phyloP scores from a whole-genome alignment of 306 rosid species.

The Gastrolobium bilobum region DNA sequence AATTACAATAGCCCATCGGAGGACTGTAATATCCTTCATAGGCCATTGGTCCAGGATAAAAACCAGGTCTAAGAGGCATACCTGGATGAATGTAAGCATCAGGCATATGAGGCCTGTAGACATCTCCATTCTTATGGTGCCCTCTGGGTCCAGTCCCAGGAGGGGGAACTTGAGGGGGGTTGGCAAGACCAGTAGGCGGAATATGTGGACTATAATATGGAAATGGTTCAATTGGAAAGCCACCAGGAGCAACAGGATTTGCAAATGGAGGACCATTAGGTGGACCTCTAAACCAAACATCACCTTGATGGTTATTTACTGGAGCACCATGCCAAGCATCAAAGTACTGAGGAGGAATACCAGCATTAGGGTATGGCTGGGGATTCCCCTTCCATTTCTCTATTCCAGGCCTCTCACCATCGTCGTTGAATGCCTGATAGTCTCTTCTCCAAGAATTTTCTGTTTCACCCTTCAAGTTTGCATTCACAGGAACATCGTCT shows the following conservation, averaged over 20 bases:
- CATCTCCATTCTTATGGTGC: slow-evolving; percentile 82
- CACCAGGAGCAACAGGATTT: slow-evolving; percentile 73
- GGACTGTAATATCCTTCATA: slow-evolving; percentile 77
- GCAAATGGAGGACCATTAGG: slow-evolving; percentile 82
- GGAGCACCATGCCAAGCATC: slow-evolving; percentile 87
- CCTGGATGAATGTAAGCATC: slow-evolving; percentile 76
- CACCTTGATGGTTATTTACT: slow-evolving; percentile 75
- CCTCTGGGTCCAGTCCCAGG: slow-evolving; percentile 76
- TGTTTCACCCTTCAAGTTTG: slow-evolving; percentile 51
- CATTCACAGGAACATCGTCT: slow-evolving; percentile 66
- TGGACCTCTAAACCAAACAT: slow-evolving; percentile 91
- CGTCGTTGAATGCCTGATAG: slow-evolving; percentile 58
- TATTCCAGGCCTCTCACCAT: slow-evolving; percentile 63
- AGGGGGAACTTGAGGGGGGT: slow-evolving; percentile 69
- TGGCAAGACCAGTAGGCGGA: slow-evolving; percentile 70
- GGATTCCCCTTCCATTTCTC: slow-evolving; percentile 85
- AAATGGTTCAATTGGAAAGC: slow-evolving; percentile 83
- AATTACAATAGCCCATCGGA: slow-evolving; percentile 74
- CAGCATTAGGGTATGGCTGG: slow-evolving; percentile 69
- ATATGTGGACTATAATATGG: slow-evolving; percentile 80
- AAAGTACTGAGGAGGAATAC: slow-evolving; percentile 70
- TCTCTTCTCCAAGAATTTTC: slow-evolving; percentile 72
- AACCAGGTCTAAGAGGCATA: slow-evolving; percentile 85
- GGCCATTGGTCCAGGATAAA: slow-evolving; percentile 78
- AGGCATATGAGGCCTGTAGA: slow-evolving; percentile 83